Conservation (phyloP, 164 flowering plant species). For the Akebia trifoliata region DNA sequence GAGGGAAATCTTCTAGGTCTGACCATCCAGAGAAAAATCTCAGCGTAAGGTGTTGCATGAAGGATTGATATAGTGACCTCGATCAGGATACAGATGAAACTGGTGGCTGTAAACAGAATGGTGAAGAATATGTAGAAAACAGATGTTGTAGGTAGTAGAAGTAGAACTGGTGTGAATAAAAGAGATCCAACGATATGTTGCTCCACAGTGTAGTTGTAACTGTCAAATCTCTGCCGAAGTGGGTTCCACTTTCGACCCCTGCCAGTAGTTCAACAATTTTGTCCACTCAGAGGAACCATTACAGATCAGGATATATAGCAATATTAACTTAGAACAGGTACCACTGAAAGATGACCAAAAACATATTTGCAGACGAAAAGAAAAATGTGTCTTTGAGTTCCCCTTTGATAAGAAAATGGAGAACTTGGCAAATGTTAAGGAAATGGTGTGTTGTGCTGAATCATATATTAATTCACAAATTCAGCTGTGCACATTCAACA, state of each 20-base stretch:
- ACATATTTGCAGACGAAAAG: not conserved
- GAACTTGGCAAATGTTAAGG: too few species aligned
- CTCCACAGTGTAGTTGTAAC: conserved; percentile 82
- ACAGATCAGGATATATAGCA: not conserved
- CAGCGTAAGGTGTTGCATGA: conserved; percentile 76
- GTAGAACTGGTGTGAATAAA: conserved; percentile 73
- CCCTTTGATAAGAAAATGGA: too few species aligned
- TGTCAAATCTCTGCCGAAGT: conserved; percentile 84
- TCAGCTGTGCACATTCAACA: too few species aligned
- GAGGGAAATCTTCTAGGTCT: conserved; percentile 67
- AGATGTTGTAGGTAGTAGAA: conserved; percentile 90
- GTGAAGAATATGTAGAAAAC: conserved; percentile 89
- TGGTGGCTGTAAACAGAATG: conserved; percentile 43
- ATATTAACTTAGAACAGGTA: not conserved
- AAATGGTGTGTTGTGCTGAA: not conserved
- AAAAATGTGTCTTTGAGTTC: too few species aligned
- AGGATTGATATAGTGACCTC: conserved; percentile 57
- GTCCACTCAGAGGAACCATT: conserved; percentile 14
- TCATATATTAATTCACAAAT: not conserved
- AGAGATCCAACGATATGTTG: conserved; percentile 95
- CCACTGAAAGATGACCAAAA: not conserved
- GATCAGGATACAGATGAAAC: conserved; percentile 41
- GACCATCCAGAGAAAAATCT: conserved; percentile 66
- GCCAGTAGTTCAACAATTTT: conserved; percentile 21
- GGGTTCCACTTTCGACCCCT: conserved; percentile 98